Conservation (phyloP, 2,329 filamentous ascomycete species). For the Sporothrix globosa region DNA sequence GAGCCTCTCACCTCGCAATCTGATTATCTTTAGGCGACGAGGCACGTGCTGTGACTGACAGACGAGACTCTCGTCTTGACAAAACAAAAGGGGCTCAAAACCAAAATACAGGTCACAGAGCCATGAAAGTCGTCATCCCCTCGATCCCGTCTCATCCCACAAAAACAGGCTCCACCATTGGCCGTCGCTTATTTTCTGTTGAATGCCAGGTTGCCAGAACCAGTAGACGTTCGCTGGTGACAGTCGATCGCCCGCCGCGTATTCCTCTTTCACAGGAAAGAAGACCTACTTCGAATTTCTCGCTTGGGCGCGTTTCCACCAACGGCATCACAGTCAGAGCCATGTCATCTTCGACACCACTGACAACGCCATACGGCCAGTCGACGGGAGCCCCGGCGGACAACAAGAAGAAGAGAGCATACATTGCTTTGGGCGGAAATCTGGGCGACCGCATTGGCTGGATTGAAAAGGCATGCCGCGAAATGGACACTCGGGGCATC, state of each 20-base stretch:
- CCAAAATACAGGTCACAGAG: not conserved
- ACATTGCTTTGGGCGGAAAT: constrained; percentile 91
- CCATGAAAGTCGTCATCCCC: not conserved
- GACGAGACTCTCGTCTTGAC: not conserved
- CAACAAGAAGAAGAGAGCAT: constrained; percentile 56
- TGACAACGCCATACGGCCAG: constrained; percentile 31
- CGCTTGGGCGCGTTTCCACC: no score
- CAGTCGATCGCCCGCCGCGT: not conserved
- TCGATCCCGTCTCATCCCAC: constrained; percentile 7
- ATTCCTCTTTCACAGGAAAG: not conserved
- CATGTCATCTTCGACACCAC: constrained; percentile 26
- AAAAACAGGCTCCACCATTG: not conserved
- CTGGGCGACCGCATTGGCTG: constrained; percentile 80
- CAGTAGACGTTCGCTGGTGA: not conserved
- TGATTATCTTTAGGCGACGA: constrained; percentile 12
- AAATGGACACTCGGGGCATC: constrained; percentile 75
- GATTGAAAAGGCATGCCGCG: constrained; percentile 81
- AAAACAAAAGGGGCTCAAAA: not conserved
- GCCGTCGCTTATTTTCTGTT: not conserved
- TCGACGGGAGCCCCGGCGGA: not conserved
- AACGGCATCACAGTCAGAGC: not conserved
- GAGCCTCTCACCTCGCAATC: constrained; percentile 5
- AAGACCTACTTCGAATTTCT: not conserved
- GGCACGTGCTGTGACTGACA: not conserved
- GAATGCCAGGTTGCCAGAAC: not conserved